Conservation (phyloP, 129 eudicot genomes). For the Ambrosia artemisiifolia region DNA sequence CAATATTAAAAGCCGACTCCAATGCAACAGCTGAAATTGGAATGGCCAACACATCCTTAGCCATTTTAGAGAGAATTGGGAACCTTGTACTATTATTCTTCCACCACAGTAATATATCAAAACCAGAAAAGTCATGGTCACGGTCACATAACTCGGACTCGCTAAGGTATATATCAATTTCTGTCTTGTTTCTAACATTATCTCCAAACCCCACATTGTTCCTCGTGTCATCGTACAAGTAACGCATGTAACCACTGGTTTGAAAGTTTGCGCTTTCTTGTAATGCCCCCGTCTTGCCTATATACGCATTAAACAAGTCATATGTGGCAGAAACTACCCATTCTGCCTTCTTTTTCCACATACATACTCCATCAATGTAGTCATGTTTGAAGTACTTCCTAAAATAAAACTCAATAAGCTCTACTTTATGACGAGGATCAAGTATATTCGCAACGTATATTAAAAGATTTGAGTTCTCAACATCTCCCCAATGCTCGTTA, state of each 20-base stretch:
- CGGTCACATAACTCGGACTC: not conserved
- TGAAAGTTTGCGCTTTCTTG: constrained; percentile 1
- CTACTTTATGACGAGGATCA: constrained; percentile 1
- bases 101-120: constrained; percentile 15
- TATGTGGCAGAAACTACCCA: not conserved
- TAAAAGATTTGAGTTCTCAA: constrained; percentile 12
- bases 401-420: not conserved
- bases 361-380: not conserved
- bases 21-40: not conserved
- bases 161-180: not conserved
- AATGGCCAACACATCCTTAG: constrained; percentile 16
- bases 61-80: constrained; percentile 15
- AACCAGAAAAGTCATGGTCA: not conserved
- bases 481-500: constrained; percentile 11
- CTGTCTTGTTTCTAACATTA: not conserved
- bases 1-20: not conserved
- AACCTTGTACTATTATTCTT: not conserved
- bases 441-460: constrained; percentile 14
- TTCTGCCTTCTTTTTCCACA: constrained; percentile 13
- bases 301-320: constrained; percentile 11
- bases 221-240: not conserved
- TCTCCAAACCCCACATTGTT: not conserved
- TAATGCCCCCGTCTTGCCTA: not conserved
- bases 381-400: constrained; percentile 10
- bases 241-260: not conserved